Conservation (phyloP, 1,284 basidiomycete species). For the Meripilus lineatus region DNA sequence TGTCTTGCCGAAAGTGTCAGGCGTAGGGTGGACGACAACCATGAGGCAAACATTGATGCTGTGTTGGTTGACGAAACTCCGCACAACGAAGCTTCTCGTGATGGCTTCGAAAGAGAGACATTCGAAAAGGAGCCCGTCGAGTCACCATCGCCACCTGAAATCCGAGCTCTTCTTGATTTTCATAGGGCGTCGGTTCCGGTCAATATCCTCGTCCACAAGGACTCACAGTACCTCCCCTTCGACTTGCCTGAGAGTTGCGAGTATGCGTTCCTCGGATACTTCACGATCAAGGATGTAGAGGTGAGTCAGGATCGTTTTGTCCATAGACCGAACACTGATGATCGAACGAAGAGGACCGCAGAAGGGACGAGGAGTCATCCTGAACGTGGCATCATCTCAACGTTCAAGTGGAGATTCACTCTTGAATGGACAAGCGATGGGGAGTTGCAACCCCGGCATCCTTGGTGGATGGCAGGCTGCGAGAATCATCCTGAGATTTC, state of each 20-base stretch:
- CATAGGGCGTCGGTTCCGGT: slow-evolving; percentile 10
- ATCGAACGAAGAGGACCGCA: too few species aligned
- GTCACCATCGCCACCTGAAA: slow-evolving; percentile 6
- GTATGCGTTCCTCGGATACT: slow-evolving; percentile 13
- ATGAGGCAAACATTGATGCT: too few species aligned
- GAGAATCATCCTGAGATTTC: too few species aligned
- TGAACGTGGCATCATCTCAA: too few species aligned
- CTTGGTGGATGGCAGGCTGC: slow-evolving; percentile 17
- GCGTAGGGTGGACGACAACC: too few species aligned
- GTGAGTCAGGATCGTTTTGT: too few species aligned
- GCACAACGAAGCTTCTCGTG: too few species aligned
- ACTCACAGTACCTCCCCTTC: slow-evolving; percentile 11
- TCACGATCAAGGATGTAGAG: slow-evolving; percentile 6
- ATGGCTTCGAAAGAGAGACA: too few species aligned
- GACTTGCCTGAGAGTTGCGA: slow-evolving; percentile 6
- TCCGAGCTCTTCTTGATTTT: slow-evolving; percentile 11
- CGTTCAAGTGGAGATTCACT: slow-evolving; percentile 12
- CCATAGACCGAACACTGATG: too few species aligned
- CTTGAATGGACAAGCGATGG: slow-evolving; percentile 14
- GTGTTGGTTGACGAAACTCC: too few species aligned
- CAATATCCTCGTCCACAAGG: slow-evolving; percentile 8
- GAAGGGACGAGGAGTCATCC: too few species aligned
- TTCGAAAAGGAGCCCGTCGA: background rate
- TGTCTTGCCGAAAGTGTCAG: too few species aligned
- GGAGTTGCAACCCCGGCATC: slow-evolving; percentile 8